Evolutionary conservation across 345 rosid genomes (phyloP).

Genomic region (Corchorus capsularis): DNA sequence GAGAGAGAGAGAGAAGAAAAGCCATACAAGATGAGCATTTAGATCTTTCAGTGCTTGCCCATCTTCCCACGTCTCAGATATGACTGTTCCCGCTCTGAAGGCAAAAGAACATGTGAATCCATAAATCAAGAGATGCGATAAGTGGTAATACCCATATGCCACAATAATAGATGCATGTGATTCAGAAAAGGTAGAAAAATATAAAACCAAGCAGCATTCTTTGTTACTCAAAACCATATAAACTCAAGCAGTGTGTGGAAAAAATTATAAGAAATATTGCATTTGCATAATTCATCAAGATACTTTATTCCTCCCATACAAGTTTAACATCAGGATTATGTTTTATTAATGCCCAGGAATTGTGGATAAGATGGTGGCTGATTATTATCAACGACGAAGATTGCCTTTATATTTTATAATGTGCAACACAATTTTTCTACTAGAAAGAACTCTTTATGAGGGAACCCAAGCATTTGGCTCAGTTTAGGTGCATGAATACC

Average conservation of each 20-base stretch:
- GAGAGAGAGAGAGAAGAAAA: neutral
- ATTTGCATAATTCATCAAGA: neutral
- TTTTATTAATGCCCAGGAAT: neutral
- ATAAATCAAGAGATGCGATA: neutral
- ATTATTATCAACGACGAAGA: neutral
- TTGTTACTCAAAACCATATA: neutral
- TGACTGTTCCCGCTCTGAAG: constrained; percentile 93
- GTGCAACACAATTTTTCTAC: too few species aligned
- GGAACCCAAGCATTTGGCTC: too few species aligned
- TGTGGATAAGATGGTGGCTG: neutral
- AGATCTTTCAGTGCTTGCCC: constrained; percentile 95
- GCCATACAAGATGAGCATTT: constrained; percentile 87
- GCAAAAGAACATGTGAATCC: constrained; percentile 21
- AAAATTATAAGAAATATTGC: neutral
- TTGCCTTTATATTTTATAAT: too few species aligned
- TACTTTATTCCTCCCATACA: neutral
- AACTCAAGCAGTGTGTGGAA: neutral
- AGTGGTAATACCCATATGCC: neutral
- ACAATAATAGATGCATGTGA: neutral
- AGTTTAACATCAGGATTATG: neutral
- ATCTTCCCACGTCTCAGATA: constrained; percentile 99
- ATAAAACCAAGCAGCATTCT: neutral
- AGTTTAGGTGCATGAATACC: too few species aligned
- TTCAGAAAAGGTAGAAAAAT: neutral
- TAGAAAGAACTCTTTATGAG: too few species aligned